A percentile compares a stretch with the other conserved stretches of the same genome.
Conservation (phyloP, 2,329 filamentous ascomycete species). For the Ilyonectria destructans region DNA sequence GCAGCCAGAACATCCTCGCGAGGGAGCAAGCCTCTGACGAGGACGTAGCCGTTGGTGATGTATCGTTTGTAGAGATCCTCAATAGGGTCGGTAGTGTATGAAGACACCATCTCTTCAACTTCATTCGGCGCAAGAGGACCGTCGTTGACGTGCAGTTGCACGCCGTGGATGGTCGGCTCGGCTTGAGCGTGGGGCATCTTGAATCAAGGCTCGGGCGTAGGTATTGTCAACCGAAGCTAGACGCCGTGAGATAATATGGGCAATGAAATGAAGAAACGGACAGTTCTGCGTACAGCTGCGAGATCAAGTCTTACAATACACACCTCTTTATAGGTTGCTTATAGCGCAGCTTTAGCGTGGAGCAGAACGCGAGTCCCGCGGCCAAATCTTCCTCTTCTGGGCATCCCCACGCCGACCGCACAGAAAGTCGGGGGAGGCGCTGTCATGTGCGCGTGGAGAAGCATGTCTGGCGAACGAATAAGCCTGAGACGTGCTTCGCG, state of each 20-base stretch:
- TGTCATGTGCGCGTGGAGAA: conserved; percentile 10
- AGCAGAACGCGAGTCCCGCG: conserved; percentile 8
- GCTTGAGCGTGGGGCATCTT: conserved; percentile 30
- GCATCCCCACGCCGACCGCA: conserved; percentile 20
- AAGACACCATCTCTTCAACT: conserved; percentile 59
- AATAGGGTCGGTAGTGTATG: conserved; percentile 61
- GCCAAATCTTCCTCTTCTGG: conserved; percentile 20
- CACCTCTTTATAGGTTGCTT: conserved; percentile 20
- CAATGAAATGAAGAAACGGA: too few relatives aligned
- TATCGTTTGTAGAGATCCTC: conserved; percentile 61
- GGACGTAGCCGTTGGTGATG: conserved; percentile 66
- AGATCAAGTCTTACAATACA: conserved; percentile 4
- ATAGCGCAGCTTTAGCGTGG: background rate
- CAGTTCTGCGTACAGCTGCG: background rate
- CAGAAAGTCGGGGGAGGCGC: conserved; percentile 1
- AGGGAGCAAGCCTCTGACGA: conserved; percentile 69
- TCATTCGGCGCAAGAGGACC: conserved; percentile 61
- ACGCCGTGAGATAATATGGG: background rate
- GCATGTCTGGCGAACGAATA: background rate
- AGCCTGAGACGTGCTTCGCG: background rate
- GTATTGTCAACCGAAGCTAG: background rate
- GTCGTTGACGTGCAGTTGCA: conserved; percentile 51
- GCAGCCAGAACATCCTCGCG: conserved; percentile 67
- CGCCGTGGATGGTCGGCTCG: conserved; percentile 31
- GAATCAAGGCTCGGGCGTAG: background rate